Conservation (phyloP, 2,329 filamentous ascomycete genomes). For the Botrytis medusae region DNA sequence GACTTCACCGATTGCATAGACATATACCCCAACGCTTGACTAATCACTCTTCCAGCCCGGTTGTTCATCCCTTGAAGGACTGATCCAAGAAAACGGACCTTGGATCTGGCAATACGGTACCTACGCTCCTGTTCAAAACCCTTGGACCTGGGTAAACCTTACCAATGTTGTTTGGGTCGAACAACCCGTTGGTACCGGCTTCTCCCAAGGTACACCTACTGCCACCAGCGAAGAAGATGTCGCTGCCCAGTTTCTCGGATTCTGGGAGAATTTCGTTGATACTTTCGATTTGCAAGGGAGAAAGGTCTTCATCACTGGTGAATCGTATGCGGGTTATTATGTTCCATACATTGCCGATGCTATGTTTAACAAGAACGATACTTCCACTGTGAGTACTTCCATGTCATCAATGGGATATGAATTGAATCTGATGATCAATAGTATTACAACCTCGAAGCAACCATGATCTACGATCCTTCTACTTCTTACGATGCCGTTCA, state of each 20-base stretch:
- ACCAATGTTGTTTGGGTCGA: constrained; percentile 40
- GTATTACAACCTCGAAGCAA: constrained; percentile 67
- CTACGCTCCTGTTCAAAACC: constrained; percentile 42
- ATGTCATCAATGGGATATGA: not conserved
- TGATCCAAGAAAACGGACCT: constrained; percentile 76
- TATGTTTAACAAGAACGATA: constrained; percentile 63
- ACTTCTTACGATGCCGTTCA: constrained; percentile 53
- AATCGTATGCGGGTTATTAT: constrained; percentile 68
- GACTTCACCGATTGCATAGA: not conserved
- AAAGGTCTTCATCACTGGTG: constrained; percentile 73
- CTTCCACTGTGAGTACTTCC: constrained; percentile 26
- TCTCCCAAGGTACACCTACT: constrained; percentile 48
- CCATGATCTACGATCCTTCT: constrained; percentile 72
- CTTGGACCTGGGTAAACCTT: constrained; percentile 36
- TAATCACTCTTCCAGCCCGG: constrained; percentile 36
- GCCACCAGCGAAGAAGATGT: constrained; percentile 67
- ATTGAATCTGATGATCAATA: constrained; percentile 40
- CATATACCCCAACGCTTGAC: not conserved
- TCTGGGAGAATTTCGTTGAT: constrained; percentile 75
- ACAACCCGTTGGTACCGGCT: constrained; percentile 38
- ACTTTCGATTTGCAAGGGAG: constrained; percentile 66
- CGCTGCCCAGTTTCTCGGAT: constrained; percentile 71
- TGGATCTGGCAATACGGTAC: constrained; percentile 72
- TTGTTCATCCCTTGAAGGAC: constrained; percentile 62
- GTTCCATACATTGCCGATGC: constrained; percentile 71